phyloP scores from a whole-genome alignment of 148 eudicot species.

The Cornus suecica region DNA sequence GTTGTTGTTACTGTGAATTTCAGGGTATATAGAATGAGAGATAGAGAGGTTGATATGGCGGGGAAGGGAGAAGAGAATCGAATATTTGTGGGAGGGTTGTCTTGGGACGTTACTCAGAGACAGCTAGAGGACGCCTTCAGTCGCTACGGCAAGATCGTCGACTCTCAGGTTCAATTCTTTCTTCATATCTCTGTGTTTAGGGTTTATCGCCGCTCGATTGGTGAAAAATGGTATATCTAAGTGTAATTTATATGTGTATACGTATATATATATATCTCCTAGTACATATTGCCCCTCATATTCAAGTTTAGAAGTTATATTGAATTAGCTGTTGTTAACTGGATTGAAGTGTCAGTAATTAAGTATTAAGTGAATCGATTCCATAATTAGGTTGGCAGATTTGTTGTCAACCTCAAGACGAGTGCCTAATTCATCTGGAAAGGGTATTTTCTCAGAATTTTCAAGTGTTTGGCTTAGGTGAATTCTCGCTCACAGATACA shows the following conservation, averaged over 20 bases:
- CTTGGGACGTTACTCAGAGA: conserved; percentile 57
- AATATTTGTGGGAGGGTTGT: conserved; percentile 67
- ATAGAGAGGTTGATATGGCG: conserved; percentile 31
- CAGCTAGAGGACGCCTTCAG: conserved; percentile 54
- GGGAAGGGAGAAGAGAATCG: conserved; percentile 57
- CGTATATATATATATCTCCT: too few relatives aligned
- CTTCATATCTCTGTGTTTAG: neutral
- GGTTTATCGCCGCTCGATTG: neutral
- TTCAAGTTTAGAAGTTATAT: neutral
- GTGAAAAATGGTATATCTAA: neutral
- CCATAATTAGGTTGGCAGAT: too few relatives aligned
- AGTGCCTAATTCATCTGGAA: neutral
- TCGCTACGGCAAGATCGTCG: conserved; percentile 58
- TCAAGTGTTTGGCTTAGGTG: too few relatives aligned
- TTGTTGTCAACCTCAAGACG: neutral
- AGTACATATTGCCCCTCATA: neutral
- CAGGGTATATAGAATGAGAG: neutral
- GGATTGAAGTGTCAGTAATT: too few relatives aligned
- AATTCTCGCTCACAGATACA: too few relatives aligned
- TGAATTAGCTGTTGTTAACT: too few relatives aligned
- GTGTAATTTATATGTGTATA: too few relatives aligned
- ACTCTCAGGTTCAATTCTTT: conserved; percentile 39
- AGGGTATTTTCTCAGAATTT: neutral
- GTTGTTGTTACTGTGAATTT: neutral
- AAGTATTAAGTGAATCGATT: too few relatives aligned